Conservation (phyloP, 805 yeast species). For the Middelhovenomyces tepae region DNA sequence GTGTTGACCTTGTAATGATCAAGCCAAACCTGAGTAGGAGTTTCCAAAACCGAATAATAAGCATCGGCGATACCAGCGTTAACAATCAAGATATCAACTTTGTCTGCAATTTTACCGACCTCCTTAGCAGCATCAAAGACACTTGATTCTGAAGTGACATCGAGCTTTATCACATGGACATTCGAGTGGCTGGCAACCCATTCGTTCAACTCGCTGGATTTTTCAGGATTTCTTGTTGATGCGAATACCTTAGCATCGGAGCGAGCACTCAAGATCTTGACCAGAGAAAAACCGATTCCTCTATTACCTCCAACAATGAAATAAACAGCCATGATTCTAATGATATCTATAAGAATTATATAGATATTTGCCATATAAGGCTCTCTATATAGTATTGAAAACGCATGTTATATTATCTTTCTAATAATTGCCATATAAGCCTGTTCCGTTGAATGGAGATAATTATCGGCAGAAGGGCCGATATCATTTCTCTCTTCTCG, state of each 20-base stretch:
- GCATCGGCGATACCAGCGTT: slow-evolving; percentile 22
- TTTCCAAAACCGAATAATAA: slow-evolving; percentile 1
- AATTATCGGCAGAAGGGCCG: no score
- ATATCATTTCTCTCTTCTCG: no score
- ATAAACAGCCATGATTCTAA: no score
- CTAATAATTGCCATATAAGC: no score
- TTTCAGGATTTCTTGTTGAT: slow-evolving; percentile 11
- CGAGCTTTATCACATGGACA: slow-evolving; percentile 20
- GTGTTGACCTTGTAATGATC: slow-evolving; percentile 19
- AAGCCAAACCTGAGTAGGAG: slow-evolving; percentile 2
- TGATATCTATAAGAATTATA: no score
- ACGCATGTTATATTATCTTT: no score
- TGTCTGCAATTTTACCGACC: slow-evolving; percentile 12
- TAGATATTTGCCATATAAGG: no score
- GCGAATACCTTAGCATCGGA: slow-evolving; percentile 22
- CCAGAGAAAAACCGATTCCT: slow-evolving; percentile 31
- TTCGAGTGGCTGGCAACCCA: slow-evolving; percentile 11
- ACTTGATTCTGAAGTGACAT: slow-evolving; percentile 15
- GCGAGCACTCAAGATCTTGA: slow-evolving; percentile 19
- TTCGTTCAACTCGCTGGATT: slow-evolving; percentile 8
- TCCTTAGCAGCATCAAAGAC: slow-evolving; percentile 14
- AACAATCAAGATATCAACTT: slow-evolving; percentile 22
- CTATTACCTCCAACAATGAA: slow-evolving; percentile 32
- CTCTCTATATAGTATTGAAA: no score
- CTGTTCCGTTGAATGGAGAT: no score